A percentile compares a stretch with the other conserved stretches of the same genome.
These are phyloP conservation scores for Wallacemonas sp. DNA, from an alignment of 208 protist genomes.

Conservation along the genomic window DNA sequence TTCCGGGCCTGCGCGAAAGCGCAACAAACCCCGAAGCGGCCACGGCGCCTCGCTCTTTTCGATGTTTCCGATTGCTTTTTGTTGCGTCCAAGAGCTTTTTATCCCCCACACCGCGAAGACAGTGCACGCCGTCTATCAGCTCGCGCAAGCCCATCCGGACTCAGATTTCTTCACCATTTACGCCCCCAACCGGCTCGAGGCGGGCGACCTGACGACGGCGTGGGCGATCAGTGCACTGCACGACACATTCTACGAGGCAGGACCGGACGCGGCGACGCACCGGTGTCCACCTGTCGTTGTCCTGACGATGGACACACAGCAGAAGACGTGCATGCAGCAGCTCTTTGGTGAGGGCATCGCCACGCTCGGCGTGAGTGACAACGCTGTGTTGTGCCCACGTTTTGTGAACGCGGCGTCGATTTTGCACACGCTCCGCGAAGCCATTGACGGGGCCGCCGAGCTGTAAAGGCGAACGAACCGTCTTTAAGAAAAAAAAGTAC, in stretches of 20 bases:
- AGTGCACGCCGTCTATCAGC: conserved; percentile 66
- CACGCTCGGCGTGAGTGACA: conserved; percentile 4
- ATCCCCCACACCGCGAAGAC: conserved; percentile 60
- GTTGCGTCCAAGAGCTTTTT: conserved; percentile 75
- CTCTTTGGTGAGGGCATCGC: conserved; percentile 35
- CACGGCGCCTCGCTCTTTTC: conserved; percentile 39
- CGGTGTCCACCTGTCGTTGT: conserved; percentile 60
- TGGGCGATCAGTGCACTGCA: conserved; percentile 48
- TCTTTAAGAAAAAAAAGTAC: conserved; percentile 4
- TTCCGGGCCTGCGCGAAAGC: not conserved
- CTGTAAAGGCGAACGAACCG: not conserved
- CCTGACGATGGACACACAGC: conserved; percentile 65
- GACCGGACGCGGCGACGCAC: not conserved
- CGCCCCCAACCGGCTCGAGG: conserved; percentile 58
- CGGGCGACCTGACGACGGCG: conserved; percentile 63
- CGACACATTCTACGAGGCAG: not conserved
- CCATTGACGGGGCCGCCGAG: conserved; percentile 19
- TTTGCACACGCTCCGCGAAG: conserved; percentile 25
- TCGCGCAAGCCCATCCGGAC: conserved; percentile 51
- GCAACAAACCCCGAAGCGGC: not conserved
- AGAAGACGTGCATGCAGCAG: conserved; percentile 48
- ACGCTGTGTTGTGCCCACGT: conserved; percentile 25
- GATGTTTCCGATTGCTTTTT: conserved; percentile 49
- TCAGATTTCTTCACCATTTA: conserved; percentile 78
- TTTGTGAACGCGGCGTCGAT: conserved; percentile 17